phyloP scores from a whole-genome alignment of 116 monocot genomes.

The Dioscorea cayenensis region DNA sequence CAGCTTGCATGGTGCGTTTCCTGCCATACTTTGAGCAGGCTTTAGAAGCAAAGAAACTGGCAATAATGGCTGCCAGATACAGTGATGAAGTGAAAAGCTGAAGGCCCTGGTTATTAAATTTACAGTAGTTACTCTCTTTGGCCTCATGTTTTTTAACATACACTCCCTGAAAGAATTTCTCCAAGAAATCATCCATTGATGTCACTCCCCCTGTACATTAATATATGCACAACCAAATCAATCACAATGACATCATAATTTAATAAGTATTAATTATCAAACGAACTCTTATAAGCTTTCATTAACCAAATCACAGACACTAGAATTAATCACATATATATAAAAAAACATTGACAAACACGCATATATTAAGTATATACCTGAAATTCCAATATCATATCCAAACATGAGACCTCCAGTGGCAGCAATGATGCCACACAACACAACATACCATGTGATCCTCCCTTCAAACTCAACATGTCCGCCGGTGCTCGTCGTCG shows the following conservation, averaged over 20 bases:
- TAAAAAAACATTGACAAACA: too few species aligned
- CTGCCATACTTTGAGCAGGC: conserved; percentile 2
- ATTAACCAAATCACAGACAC: too few species aligned
- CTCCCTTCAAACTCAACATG: background rate
- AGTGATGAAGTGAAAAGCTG: conserved; percentile 35
- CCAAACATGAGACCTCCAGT: conserved; percentile 12
- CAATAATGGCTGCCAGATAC: conserved; percentile 15
- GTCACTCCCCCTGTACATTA: conserved; percentile 9
- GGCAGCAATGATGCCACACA: conserved; percentile 9
- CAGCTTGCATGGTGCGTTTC: background rate
- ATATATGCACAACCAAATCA: background rate
- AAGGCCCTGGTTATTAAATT: conserved; percentile 46
- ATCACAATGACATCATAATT: too few species aligned
- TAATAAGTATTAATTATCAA: too few species aligned
- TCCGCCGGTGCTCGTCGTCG: background rate
- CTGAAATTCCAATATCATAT: conserved; percentile 8
- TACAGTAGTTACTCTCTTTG: conserved; percentile 56
- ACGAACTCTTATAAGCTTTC: too few species aligned
- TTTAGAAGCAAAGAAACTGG: conserved; percentile 8
- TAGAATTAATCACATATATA: too few species aligned
- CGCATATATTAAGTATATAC: background rate
- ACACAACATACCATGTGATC: conserved; percentile 4
- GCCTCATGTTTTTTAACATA: conserved; percentile 6
- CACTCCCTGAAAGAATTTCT: conserved; percentile 2
- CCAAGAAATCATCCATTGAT: conserved; percentile 11